These are phyloP conservation scores for Mortierella sp. DNA, from an alignment of 371 early-diverging fungal genomes.

Conservation along the genomic window DNA sequence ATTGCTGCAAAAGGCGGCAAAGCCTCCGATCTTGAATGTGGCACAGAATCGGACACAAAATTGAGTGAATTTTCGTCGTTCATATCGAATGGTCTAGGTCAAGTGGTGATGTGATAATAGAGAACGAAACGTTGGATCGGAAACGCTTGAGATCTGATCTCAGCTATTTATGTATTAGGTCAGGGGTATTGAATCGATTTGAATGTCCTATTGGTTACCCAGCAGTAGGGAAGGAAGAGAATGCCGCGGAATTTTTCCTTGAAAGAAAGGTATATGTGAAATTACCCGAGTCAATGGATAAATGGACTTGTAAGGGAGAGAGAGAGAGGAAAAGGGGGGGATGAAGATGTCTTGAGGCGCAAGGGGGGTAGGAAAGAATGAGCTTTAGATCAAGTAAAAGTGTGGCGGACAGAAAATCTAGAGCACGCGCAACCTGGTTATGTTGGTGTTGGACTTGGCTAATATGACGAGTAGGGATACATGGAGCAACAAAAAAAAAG, in stretches of 20 bases:
- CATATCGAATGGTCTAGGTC: too few relatives aligned
- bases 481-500: neutral
- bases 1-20: neutral
- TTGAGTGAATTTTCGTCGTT: neutral
- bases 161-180: too few relatives aligned
- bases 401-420: conserved; percentile 1
- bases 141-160: too few relatives aligned
- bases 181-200: neutral
- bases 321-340: neutral
- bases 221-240: too few relatives aligned
- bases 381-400: neutral
- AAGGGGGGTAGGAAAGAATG: neutral
- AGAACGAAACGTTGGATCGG: too few relatives aligned
- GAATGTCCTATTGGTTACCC: too few relatives aligned
- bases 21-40: conserved; percentile 3
- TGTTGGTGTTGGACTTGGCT: neutral
- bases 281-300: too few relatives aligned
- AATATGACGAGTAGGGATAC: neutral
- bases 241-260: too few relatives aligned
- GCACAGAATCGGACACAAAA: neutral
- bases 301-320: too few relatives aligned
- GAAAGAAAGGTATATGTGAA: too few relatives aligned
- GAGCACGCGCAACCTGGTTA: neutral
- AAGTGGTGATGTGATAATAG: too few relatives aligned
- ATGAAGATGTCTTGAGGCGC: neutral